Percentiles rank a stretch among this genome's conserved stretches.
phyloP scores from a whole-genome alignment of 2,329 filamentous ascomycete genomes.

The Colletotrichum plurivorum region DNA sequence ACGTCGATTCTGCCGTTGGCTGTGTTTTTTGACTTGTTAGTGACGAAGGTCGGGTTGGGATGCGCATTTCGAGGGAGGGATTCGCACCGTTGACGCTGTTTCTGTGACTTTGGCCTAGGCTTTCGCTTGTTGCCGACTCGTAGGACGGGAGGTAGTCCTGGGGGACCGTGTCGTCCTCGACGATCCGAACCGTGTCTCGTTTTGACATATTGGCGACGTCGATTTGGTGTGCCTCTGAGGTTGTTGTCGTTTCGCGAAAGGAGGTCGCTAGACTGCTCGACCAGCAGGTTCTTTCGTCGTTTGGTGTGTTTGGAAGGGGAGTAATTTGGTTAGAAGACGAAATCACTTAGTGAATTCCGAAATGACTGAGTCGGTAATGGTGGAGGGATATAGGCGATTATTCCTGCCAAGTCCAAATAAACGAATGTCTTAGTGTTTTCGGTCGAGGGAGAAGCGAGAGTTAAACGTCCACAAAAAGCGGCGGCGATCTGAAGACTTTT shows the following conservation, averaged over 20 bases:
- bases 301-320: no score
- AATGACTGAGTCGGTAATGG: no score
- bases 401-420: no score
- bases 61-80: neutral
- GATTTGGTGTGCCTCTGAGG: neutral
- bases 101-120: conserved; percentile 6
- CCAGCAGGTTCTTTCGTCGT: no score
- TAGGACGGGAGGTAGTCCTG: conserved; percentile 32
- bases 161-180: conserved; percentile 17
- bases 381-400: no score
- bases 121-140: conserved; percentile 19
- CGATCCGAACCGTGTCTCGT: conserved; percentile 4
- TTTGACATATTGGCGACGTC: conserved; percentile 13
- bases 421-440: neutral
- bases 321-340: no score
- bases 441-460: neutral
- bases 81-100: conserved; percentile 19
- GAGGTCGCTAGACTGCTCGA: no score
- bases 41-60: neutral
- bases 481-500: conserved; percentile 11
- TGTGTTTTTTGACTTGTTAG: neutral
- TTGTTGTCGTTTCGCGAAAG: no score
- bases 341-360: no score
- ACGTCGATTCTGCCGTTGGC: conserved; percentile 39
- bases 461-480: neutral